Evolutionary conservation across 177 flowering plant genomes (phyloP), one percentile per base, ranked within the genome.

Genomic region (Vitis hybrid): DNA sequence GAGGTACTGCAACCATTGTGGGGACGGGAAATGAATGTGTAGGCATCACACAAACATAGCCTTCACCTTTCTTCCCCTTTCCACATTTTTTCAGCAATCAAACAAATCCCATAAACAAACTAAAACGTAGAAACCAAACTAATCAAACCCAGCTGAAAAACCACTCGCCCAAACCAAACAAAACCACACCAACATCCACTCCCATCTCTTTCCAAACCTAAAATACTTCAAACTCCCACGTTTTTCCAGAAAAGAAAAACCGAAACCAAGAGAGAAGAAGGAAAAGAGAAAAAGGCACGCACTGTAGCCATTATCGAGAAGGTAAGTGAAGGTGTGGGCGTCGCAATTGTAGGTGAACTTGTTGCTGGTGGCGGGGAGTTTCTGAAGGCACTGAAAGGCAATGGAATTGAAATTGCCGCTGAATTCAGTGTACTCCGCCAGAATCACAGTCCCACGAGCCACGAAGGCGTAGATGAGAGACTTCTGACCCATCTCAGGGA

Each of bases 321-420:
- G 86, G 56, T 79, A 83, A 64, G 81, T 83, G 76, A 83, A 83
- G 69, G 86, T 81, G 67, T 81, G 82, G 11, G 73, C 82, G 55
- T 83, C 86, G 76, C 86, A 83, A 66, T 79, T 79, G 76, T 83
- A 83, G 45, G 86, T 83, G 76, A 83, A 84, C 79, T 80, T 84
- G 80, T 81, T 81, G 80, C 72, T 82, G 78, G 75, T 66, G 50
- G 87, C 63, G 2, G 87, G 87, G 13, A 84, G 83, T 66, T 81
- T 84, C 76, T 81, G 79, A 11, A 84, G 85, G 74, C 87, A 84
- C 67, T 84, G 85, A 51, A 67, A 63, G 0, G 87, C 85, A 17
- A 84, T 80, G 45, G 76, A 61, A 8, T 68, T 84, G 76, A 84
- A 84, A 69, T 84, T 84, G 2, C 87, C 87, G 10, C 67, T 80